These are phyloP conservation scores for Volvox reticuliferus DNA, from an alignment of 139 green algal genomes.

Conservation along the genomic window DNA sequence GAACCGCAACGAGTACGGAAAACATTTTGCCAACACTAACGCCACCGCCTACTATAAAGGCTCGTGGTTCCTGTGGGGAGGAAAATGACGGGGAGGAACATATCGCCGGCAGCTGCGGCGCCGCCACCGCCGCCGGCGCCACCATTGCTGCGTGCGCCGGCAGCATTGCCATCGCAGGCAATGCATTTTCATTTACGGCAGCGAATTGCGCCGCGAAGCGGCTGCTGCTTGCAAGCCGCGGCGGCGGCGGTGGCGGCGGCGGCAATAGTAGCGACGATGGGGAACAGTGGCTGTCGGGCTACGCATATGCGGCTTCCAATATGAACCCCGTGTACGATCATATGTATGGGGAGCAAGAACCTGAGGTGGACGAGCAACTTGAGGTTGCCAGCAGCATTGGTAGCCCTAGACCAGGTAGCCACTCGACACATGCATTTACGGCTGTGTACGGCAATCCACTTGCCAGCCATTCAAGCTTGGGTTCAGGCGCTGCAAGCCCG, in stretches of 20 bases:
- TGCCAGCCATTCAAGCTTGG: background rate
- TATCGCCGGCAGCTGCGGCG: too few relatives aligned
- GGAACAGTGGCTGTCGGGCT: background rate
- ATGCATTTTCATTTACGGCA: background rate
- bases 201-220: too few relatives aligned
- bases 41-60: too few relatives aligned
- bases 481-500: background rate
- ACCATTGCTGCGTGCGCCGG: too few relatives aligned
- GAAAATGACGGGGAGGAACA: too few relatives aligned
- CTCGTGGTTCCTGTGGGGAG: too few relatives aligned
- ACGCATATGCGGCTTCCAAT: background rate
- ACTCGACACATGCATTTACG: background rate
- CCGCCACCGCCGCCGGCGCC: too few relatives aligned
- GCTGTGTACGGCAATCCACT: slow-evolving; percentile 23
- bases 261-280: background rate
- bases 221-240: background rate
- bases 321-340: slow-evolving; percentile 23
- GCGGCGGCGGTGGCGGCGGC: background rate
- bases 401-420: background rate
- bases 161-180: background rate
- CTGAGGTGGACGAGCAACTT: background rate
- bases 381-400: background rate
- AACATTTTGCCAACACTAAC: too few relatives aligned
- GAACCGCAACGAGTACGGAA: too few relatives aligned
- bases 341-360: background rate